phyloP scores from a whole-genome alignment of 345 rosid genomes.

The Syzygium aromaticum region DNA sequence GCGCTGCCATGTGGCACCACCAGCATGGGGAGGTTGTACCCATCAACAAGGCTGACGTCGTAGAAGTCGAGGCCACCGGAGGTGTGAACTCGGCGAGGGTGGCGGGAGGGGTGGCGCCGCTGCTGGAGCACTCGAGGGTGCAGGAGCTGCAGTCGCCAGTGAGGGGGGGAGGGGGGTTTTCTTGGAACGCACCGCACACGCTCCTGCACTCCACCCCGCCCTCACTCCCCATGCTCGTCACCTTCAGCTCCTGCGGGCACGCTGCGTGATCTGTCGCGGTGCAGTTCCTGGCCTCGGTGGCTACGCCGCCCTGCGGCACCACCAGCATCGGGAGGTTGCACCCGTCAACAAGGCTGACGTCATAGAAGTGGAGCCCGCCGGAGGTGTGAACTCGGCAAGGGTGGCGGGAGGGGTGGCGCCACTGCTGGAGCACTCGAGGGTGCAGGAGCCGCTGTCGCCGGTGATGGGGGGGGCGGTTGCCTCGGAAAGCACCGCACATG shows the following conservation, averaged over 20 bases:
- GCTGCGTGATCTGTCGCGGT: conserved; percentile 31
- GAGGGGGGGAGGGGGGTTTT: not conserved
- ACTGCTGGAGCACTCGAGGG: conserved; percentile 35
- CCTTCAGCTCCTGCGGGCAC: conserved; percentile 46
- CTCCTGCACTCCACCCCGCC: conserved; percentile 45
- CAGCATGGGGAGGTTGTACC: conserved; percentile 57
- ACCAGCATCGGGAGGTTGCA: conserved; percentile 56
- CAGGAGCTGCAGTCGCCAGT: conserved; percentile 57
- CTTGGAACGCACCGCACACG: conserved; percentile 47
- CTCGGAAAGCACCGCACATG: conserved; percentile 46
- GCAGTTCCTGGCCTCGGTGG: not conserved
- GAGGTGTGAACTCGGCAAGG: conserved; percentile 49
- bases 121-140: conserved; percentile 35
- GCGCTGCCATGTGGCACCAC: conserved; percentile 39
- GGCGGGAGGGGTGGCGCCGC: conserved; percentile 48
- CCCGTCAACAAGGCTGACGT: conserved; percentile 65
- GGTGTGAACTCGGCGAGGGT: conserved; percentile 53
- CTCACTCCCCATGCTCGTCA: conserved; percentile 4
- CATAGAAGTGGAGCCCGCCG: conserved; percentile 44
- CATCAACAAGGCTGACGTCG: conserved; percentile 68
- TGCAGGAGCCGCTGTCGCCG: conserved; percentile 44
- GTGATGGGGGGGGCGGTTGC: conserved; percentile 13
- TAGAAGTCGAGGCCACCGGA: conserved; percentile 43
- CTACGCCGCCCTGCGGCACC: conserved; percentile 33
- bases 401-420: conserved; percentile 53